Evolutionary conservation across 23 red algal genomes (phyloP).

Genomic region (Gracilaria caudata): DNA sequence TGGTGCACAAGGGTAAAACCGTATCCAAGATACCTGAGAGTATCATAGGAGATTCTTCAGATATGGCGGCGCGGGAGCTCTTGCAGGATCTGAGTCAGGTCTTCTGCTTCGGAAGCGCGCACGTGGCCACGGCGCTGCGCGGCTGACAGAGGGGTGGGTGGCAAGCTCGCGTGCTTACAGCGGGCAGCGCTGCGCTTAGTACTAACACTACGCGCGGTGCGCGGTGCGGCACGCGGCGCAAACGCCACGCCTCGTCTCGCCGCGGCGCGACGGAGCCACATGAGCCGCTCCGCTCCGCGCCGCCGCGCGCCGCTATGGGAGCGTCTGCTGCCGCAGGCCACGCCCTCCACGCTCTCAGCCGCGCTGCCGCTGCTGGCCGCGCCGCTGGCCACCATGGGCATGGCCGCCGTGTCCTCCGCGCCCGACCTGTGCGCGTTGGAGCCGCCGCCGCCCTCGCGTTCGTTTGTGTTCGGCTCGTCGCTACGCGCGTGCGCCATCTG

Average conservation of each 20-base stretch:
- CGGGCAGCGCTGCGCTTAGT: background rate
- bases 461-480: conserved; percentile 42
- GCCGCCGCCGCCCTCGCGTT: background rate
- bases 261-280: background rate
- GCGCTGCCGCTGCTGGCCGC: conserved; percentile 5
- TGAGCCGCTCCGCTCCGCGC: background rate
- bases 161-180: too few species aligned
- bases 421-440: conserved; percentile 17
- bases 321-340: conserved; percentile 12
- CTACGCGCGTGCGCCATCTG: conserved; percentile 49
- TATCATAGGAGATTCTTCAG: too few species aligned
- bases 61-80: too few species aligned
- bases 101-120: too few species aligned
- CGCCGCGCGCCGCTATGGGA: background rate
- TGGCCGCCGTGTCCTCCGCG: conserved; percentile 20
- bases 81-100: too few species aligned
- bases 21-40: too few species aligned
- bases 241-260: too few species aligned
- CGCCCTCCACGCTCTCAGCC: background rate
- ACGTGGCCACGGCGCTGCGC: background rate
- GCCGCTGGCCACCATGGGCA: conserved; percentile 60
- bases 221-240: background rate
- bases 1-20: too few species aligned
- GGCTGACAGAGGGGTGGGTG: too few species aligned
- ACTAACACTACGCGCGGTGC: background rate